Conservation (phyloP, 768 basidiomycete genomes). For the Suillus fuscotomentosus region DNA sequence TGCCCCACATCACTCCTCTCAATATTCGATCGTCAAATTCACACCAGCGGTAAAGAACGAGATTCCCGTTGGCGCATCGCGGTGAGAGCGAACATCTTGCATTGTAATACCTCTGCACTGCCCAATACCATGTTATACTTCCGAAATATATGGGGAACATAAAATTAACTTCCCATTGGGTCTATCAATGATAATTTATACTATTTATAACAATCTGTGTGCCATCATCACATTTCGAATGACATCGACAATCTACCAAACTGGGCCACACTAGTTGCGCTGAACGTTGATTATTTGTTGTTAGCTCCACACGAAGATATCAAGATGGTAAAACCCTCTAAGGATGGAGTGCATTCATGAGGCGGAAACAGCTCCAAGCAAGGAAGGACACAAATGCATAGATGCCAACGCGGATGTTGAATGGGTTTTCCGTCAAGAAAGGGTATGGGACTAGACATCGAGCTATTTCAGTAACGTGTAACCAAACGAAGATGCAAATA, state of each 20-base stretch:
- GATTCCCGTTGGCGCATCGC: not conserved
- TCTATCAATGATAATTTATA: not conserved
- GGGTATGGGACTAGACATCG: constrained; percentile 70
- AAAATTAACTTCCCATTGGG: not conserved
- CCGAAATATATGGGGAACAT: not conserved
- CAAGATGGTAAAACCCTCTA: constrained; percentile 5
- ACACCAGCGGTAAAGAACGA: not conserved
- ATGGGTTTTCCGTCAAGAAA: constrained; percentile 64
- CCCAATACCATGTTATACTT: not conserved
- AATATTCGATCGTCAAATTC: not conserved
- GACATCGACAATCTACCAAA: not conserved
- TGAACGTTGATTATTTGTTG: not conserved
- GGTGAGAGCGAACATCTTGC: not conserved
- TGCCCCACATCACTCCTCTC: not conserved
- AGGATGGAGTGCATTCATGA: constrained; percentile 58
- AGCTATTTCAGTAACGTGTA: constrained; percentile 5
- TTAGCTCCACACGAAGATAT: not conserved
- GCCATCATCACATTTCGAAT: not conserved
- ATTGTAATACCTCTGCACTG: not conserved
- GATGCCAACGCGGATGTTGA: constrained; percentile 52
- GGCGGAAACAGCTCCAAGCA: constrained; percentile 54
- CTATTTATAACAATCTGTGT: not conserved
- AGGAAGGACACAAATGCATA: constrained; percentile 53
- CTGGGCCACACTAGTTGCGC: too few relatives aligned
- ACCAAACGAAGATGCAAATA: constrained; percentile 10